These are phyloP conservation scores for Penicillium sp. DNA, from an alignment of 2,329 filamentous ascomycete genomes.

Conservation along the genomic window DNA sequence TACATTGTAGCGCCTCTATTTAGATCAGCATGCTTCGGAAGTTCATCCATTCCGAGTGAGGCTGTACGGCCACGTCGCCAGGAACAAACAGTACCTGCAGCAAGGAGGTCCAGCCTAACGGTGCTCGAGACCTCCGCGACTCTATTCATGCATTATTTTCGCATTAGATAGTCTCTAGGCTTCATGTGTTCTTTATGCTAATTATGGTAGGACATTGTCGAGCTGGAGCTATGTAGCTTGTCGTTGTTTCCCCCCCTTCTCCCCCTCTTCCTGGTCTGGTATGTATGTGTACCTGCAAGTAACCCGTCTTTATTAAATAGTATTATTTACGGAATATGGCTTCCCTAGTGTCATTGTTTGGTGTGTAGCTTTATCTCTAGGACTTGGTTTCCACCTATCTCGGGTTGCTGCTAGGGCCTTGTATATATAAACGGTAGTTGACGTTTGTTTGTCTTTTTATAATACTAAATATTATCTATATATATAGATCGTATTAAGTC, in stretches of 20 bases:
- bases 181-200: background rate
- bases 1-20: background rate
- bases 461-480: background rate
- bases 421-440: background rate
- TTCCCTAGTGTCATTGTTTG: no score
- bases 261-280: no score
- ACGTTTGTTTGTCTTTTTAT: background rate
- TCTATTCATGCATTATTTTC: slow-evolving; percentile 3
- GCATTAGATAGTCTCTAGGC: background rate
- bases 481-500: background rate
- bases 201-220: no score
- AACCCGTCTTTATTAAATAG: no score
- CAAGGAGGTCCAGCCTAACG: background rate
- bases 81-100: background rate
- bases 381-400: background rate
- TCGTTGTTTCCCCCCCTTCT: background rate
- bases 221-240: background rate
- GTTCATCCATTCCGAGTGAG: background rate
- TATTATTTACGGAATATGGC: background rate
- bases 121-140: background rate
- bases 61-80: background rate
- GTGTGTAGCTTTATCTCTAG: no score
- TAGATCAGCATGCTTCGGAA: background rate
- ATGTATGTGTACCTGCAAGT: no score
- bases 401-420: no score